Evolutionary conservation across 2,329 filamentous ascomycete species (phyloP).

Genomic region (Ceratocystis papillata): DNA sequence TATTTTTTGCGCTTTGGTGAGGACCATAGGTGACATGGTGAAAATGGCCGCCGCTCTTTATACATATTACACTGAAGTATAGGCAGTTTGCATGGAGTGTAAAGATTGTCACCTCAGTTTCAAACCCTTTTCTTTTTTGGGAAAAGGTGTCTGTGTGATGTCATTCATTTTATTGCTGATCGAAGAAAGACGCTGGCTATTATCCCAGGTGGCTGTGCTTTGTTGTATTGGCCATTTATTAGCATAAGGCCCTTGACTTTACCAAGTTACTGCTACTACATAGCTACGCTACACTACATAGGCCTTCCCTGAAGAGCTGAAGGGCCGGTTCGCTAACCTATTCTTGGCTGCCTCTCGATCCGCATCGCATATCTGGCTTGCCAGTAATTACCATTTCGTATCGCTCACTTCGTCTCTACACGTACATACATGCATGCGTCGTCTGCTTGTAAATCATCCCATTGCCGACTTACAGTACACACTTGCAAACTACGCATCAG

Average conservation of each 20-base stretch:
- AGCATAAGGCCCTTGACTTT: not conserved
- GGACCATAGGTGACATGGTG: not conserved
- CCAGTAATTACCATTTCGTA: too few species aligned
- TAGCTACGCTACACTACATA: not conserved
- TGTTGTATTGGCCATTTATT: not conserved
- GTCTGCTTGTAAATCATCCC: too few species aligned
- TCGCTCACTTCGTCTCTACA: too few species aligned
- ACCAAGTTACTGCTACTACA: not conserved
- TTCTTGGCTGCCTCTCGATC: not conserved
- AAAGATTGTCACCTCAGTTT: too few species aligned
- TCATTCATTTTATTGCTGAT: not conserved
- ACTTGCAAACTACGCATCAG: not conserved
- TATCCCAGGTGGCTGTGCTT: not conserved
- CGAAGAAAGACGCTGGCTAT: not conserved
- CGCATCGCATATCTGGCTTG: too few species aligned
- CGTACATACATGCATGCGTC: too few species aligned
- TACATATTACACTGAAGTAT: too few species aligned
- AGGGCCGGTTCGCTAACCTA: not conserved
- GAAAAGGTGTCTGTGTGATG: not conserved
- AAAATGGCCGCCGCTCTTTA: too few species aligned
- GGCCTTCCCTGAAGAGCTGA: conserved; percentile 8
- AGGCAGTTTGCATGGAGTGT: too few species aligned
- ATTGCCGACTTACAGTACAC: too few species aligned
- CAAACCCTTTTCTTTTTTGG: too few species aligned
- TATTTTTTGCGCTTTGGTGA: not conserved